phyloP scores from a whole-genome alignment of 129 eudicot genomes.

The Apium graveolens region DNA sequence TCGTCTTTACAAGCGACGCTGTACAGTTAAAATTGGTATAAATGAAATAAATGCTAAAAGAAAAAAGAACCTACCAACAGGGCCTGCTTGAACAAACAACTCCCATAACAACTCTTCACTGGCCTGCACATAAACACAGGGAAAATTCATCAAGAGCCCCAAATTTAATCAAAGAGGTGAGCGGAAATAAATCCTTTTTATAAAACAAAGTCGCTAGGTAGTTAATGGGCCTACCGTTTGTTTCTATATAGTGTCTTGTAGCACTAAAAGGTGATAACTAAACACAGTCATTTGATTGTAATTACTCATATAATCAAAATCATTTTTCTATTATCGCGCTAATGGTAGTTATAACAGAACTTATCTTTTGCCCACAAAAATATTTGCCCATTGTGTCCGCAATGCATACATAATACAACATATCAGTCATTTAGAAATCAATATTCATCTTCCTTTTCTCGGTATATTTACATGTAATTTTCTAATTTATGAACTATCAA shows the following conservation, averaged over 20 bases:
- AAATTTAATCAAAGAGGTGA: neutral
- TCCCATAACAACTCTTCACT: constrained; percentile 90
- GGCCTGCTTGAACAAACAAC: constrained; percentile 95
- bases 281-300: neutral
- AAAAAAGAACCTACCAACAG: constrained; percentile 64
- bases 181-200: neutral
- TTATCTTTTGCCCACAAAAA: neutral
- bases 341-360: neutral
- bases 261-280: neutral
- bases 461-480: neutral
- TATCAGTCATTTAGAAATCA: neutral
- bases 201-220: neutral
- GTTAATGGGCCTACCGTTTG: neutral
- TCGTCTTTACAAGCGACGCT: neutral
- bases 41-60: neutral
- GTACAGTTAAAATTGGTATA: neutral
- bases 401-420: neutral
- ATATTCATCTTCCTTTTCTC: neutral
- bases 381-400: neutral
- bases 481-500: too few relatives aligned
- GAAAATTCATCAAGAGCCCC: neutral
- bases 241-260: neutral
- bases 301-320: too few relatives aligned
- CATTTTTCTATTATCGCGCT: too few relatives aligned
- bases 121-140: constrained; percentile 36